Conservation (phyloP, 2,329 filamentous ascomycete genomes). For the Ophiostoma angusticollis region DNA sequence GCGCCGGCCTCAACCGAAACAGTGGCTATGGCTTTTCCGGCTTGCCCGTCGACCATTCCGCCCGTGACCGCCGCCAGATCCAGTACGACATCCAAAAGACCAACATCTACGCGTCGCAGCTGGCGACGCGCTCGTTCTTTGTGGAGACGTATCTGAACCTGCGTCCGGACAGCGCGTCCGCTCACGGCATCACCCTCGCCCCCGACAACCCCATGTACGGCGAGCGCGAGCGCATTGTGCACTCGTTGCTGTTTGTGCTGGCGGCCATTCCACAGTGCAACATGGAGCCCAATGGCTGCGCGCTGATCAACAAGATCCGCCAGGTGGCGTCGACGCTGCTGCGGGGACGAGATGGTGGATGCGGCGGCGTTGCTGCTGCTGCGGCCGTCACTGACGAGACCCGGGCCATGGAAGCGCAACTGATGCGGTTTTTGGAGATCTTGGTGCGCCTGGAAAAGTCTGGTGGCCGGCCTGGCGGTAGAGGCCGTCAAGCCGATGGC, state of each 20-base stretch:
- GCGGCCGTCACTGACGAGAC: too few relatives aligned
- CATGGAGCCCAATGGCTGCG: conserved; percentile 60
- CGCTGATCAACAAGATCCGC: conserved; percentile 69
- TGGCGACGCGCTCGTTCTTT: conserved; percentile 71
- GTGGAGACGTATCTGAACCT: conserved; percentile 78
- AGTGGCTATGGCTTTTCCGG: too few relatives aligned
- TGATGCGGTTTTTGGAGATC: conserved; percentile 61
- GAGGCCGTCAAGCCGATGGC: background rate
- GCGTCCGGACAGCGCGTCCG: too few relatives aligned
- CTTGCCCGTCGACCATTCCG: too few relatives aligned
- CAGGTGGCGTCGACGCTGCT: conserved; percentile 72
- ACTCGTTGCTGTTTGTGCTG: conserved; percentile 63
- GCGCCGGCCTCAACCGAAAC: background rate
- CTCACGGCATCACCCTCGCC: conserved; percentile 39
- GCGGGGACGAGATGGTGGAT: conserved; percentile 9
- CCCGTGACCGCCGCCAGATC: conserved; percentile 42
- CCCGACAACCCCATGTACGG: conserved; percentile 50
- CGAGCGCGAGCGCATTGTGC: conserved; percentile 71
- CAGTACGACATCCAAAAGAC: conserved; percentile 88
- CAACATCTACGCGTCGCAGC: conserved; percentile 72
- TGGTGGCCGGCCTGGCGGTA: conserved; percentile 18
- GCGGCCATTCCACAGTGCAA: conserved; percentile 70
- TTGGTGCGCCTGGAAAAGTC: conserved; percentile 61
- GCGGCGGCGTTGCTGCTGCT: too few relatives aligned
- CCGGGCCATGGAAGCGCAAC: conserved; percentile 45